Base-by-base conservation (phyloP, 1,139 yeast species). In the Pichia sp. region DNA sequence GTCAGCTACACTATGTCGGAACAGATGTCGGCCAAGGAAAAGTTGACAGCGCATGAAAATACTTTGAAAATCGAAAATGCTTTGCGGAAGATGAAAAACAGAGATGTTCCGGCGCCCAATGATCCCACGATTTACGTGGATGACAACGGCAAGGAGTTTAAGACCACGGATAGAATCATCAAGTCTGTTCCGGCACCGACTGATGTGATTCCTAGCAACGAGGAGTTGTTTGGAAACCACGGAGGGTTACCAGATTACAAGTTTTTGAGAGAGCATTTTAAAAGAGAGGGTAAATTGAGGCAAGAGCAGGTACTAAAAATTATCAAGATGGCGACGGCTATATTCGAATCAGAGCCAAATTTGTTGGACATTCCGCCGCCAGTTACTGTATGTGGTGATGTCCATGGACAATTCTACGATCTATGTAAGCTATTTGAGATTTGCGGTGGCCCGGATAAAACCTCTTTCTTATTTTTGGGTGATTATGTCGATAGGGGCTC, bases 401-500 rank as follows among this genome's bases (percentile, higher is more conserved):
- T 93, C 32, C 99, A 93, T 70, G 99, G 99, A 8, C 99, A 93
- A 70, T 90, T 82, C 70, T 93, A 81, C 67, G 99, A 93, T 70
- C 76, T 93, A 63, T 79, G 92, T 82, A 92, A 92, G 70, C 73
- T 93, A 51, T 90, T 93, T 69, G 98, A 93, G 68, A 96, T 92
- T 30, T 97, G 97, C 42, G 99, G 98, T 2, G 85, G 86, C 67
- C 97, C 98, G 3, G 63, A 62, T 45, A 73, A 69, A 40, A 87
- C 96, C 0, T 79, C 88, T 13, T 93, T 90, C 69, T 74, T 93
- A 57, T 93, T 93, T 65, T 72, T 93, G 58, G 99, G 99, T 16
- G 99, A 93, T 71, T 93, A 93, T 67, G 99, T 93, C 38, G 99
- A 93, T 71, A 78, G 99, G 62, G 99, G 99, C 4, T 85, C 90